Evolutionary conservation across 441 rosid species (phyloP).

Genomic region (Euphorbia schlechtendalii): DNA sequence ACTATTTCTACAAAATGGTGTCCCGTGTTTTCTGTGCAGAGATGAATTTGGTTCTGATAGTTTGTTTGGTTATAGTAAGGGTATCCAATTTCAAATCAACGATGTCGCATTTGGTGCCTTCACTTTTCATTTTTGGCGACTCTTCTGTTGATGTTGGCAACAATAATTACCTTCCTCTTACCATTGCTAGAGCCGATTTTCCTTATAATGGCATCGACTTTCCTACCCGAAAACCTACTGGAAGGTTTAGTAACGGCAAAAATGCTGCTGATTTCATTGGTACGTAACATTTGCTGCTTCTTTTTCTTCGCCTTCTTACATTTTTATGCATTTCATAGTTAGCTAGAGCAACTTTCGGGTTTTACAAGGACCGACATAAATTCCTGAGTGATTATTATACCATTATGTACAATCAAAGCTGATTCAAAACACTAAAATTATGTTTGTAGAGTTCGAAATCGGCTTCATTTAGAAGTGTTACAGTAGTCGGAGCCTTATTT

Average conservation of each 20-base stretch:
- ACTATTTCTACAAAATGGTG: neutral
- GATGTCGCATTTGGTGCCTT: conserved; percentile 29
- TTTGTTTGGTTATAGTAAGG: neutral
- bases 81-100: neutral
- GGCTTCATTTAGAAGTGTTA: too few species aligned
- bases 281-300: conserved; percentile 14
- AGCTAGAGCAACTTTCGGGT: too few species aligned
- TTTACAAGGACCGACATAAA: too few species aligned
- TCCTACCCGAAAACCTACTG: conserved; percentile 30
- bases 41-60: neutral
- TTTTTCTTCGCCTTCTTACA: neutral
- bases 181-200: conserved; percentile 35
- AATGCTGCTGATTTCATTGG: conserved; percentile 64
- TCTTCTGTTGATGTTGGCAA: conserved; percentile 43
- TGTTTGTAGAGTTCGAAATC: too few species aligned
- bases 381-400: too few species aligned
- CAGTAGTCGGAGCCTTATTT: too few species aligned
- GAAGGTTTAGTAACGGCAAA: conserved; percentile 53
- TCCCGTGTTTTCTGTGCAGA: conserved; percentile 26
- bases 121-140: conserved; percentile 37
- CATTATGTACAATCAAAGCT: too few species aligned
- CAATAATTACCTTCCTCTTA: conserved; percentile 34
- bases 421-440: too few species aligned
- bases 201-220: conserved; percentile 39
- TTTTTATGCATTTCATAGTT: neutral